Conservation (phyloP, 1,139 yeast species). For the Maudiozyma humilis region DNA sequence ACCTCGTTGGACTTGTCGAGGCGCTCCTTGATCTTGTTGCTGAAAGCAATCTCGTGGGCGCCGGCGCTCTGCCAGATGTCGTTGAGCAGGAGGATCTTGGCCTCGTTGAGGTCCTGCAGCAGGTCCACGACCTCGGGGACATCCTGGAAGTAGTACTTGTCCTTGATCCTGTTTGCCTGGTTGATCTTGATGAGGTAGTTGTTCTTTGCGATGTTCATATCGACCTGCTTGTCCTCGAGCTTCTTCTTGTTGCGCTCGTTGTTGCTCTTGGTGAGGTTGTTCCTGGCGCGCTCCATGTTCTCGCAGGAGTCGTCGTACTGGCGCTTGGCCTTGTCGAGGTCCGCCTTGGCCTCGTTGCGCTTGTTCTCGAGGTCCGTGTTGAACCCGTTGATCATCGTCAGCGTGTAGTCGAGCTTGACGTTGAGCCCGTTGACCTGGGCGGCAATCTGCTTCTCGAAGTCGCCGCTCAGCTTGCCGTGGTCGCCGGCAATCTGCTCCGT, state of each 20-base stretch:
- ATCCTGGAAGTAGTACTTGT: conserved; percentile 88
- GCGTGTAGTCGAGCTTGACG: conserved; percentile 45
- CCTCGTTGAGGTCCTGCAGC: conserved; percentile 76
- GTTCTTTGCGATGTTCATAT: conserved; percentile 84
- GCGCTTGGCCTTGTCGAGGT: conserved; percentile 62
- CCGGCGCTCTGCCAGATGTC: conserved; percentile 59
- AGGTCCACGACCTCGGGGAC: conserved; percentile 85
- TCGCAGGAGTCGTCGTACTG: conserved; percentile 74
- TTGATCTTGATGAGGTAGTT: conserved; percentile 71
- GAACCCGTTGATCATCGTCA: conserved; percentile 50
- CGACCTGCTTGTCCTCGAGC: conserved; percentile 55
- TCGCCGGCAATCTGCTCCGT: conserved; percentile 77
- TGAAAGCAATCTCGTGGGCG: conserved; percentile 51
- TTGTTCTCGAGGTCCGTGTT: conserved; percentile 52
- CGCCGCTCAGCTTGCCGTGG: conserved; percentile 51
- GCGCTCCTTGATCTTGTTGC: conserved; percentile 45
- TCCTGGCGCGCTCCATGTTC: conserved; percentile 70
- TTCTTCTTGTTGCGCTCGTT: conserved; percentile 54
- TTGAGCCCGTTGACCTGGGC: conserved; percentile 53
- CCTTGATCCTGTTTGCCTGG: conserved; percentile 83
- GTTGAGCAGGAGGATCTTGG: conserved; percentile 66
- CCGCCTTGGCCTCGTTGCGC: conserved; percentile 54
- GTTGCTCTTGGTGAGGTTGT: conserved; percentile 48
- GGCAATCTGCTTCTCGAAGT: conserved; percentile 52
- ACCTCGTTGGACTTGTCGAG: conserved; percentile 49